Base-by-base conservation (phyloP, 371 early-diverging fungal genomes). In the Blastocladiella emersonii region DNA sequence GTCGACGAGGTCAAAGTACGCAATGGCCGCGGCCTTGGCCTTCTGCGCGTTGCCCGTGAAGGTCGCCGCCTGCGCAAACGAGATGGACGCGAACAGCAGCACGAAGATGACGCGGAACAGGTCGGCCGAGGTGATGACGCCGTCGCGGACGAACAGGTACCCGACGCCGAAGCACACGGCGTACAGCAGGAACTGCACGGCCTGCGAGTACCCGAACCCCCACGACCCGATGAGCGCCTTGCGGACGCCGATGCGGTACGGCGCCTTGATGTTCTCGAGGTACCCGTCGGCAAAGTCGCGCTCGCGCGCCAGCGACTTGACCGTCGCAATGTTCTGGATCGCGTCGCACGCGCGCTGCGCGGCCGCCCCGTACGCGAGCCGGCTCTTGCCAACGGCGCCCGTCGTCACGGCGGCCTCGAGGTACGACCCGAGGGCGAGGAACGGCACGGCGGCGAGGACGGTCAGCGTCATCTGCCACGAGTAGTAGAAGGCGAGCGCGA, bases 391-490 rank as follows among this genome's bases (percentile, higher is more conserved):
- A 41, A 72, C 60, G 21, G 63, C 67, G 23, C 41, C 48, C 37
- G 66, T 57, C 30, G 74, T 57, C 36, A 74, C 57, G 59, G 66
- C 70, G 34, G 70, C 70, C 67, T 78, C 67, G 92, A 27, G 84
- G 85, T 12, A 87, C 86, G 0, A 83, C 89, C 15, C 77, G 82
- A 63, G 61, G 72, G 23, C 75, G 82, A 27, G 85, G 92, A 21
- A 91, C 92, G 15, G 67, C 73, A 5, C 63, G 92, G 8, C 82
- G 91, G 19, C 95, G 92, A 68, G 87, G 85, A 64, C 93, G 94
- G 19, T 82, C 80, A 27, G 81, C 85, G n/a, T 84, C 78, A 17
- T 71, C 76, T 0, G 73, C 94, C 51, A 51, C 51, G 51, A 51
- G 30, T 65, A 37, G 95, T 80, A 6, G 93, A 81, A 80, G 92